phyloP scores from a whole-genome alignment of 805 yeast species.

The Pichia rugopelliculosa region DNA sequence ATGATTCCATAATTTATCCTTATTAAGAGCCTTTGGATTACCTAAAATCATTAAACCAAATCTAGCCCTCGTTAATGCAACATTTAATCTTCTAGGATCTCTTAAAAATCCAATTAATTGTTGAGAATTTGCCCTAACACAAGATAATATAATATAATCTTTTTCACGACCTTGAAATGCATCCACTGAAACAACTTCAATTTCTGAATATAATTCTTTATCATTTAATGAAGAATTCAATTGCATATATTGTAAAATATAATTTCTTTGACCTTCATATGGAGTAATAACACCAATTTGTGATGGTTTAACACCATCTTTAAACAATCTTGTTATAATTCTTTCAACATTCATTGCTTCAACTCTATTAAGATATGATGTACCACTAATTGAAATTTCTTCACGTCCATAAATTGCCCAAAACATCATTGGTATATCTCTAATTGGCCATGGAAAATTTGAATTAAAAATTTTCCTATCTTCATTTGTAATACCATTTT shows the following conservation, averaged over 20 bases:
- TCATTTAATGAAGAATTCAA: conserved; percentile 57
- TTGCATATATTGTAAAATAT: conserved; percentile 69
- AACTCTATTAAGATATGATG: conserved; percentile 73
- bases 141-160: conserved; percentile 43
- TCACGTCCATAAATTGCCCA: conserved; percentile 89
- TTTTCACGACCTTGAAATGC: conserved; percentile 57
- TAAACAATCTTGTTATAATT: conserved; percentile 61
- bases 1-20: conserved; percentile 71
- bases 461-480: conserved; percentile 51
- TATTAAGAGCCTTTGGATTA: conserved; percentile 69
- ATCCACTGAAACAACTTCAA: conserved; percentile 80
- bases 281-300: conserved; percentile 94
- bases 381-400: conserved; percentile 77
- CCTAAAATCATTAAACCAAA: conserved; percentile 78
- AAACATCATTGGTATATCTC: conserved; percentile 86
- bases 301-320: conserved; percentile 67
- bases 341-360: conserved; percentile 89
- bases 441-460: conserved; percentile 88
- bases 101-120: conserved; percentile 75
- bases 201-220: conserved; percentile 54
- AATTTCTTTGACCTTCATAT: conserved; percentile 88
- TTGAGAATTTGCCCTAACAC: conserved; percentile 60
- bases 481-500: conserved; percentile 81
- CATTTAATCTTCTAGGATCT: conserved; percentile 82
- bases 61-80: conserved; percentile 82